phyloP scores from a whole-genome alignment of 2,329 filamentous ascomycete genomes.

The Pseudonectria buxi region DNA sequence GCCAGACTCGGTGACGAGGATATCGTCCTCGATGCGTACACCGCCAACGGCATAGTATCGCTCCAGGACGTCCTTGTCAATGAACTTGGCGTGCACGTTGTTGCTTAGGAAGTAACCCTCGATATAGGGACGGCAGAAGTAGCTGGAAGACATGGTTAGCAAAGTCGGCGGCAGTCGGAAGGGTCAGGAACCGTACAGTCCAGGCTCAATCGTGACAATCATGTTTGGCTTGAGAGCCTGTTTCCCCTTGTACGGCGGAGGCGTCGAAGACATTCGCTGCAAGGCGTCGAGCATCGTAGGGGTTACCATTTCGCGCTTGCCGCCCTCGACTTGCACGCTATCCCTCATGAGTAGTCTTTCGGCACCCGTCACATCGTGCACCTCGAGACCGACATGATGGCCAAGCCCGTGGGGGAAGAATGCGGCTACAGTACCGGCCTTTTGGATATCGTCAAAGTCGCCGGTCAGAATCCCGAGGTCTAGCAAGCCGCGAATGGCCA shows the following conservation, averaged over 20 bases:
- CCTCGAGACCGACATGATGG: slow-evolving; percentile 60
- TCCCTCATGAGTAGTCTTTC: slow-evolving; percentile 28
- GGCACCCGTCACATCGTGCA: slow-evolving; percentile 50
- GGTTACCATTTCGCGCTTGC: slow-evolving; percentile 37
- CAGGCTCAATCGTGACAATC: slow-evolving; percentile 75
- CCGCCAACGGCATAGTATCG: slow-evolving; percentile 75
- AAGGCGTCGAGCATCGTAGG: slow-evolving; percentile 28
- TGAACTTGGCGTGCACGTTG: slow-evolving; percentile 52
- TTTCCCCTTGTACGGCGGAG: slow-evolving; percentile 25
- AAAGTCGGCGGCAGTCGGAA: neutral
- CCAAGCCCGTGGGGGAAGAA: slow-evolving; percentile 63
- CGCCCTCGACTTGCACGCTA: slow-evolving; percentile 24
- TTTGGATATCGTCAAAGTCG: slow-evolving; percentile 48
- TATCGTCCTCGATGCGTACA: slow-evolving; percentile 86
- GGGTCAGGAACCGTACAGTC: slow-evolving; percentile 42
- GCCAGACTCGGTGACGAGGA: slow-evolving; percentile 71
- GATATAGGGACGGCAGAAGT: slow-evolving; percentile 69
- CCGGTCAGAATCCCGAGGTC: slow-evolving; percentile 65
- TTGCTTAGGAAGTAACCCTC: slow-evolving; percentile 60
- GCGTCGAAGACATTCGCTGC: slow-evolving; percentile 14
- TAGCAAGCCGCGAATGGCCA: slow-evolving; percentile 66
- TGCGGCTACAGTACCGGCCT: slow-evolving; percentile 47
- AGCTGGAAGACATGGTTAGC: slow-evolving; percentile 36
- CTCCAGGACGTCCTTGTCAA: slow-evolving; percentile 59
- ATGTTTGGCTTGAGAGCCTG: slow-evolving; percentile 52